Evolutionary conservation across 768 basidiomycete genomes (phyloP), one percentile per base, ranked within the genome.

Genomic region (Tylopilus subfusipes): DNA sequence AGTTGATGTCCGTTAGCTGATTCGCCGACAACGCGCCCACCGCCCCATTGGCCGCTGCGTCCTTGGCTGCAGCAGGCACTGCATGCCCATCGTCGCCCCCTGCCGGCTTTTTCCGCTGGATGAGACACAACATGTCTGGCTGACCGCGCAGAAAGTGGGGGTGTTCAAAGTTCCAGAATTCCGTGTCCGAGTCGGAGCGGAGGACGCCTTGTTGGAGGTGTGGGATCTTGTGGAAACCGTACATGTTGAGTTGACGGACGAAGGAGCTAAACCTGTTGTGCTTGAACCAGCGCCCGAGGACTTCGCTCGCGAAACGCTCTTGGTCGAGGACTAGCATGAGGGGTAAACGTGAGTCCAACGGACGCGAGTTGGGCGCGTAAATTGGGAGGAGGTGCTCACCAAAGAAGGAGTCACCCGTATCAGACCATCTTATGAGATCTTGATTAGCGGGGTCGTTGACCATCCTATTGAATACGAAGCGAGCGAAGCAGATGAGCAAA

Each of bases 231-330:
- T 93, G 91, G 72, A 95, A 96, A 25, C 92, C 93, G 65, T 94
- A 96, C 90, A 95, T 95, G 78, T 96, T 95, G 59, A 95, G 80
- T 68, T 96, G 93, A 60, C 94, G 85, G 50, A 95, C 92, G 68
- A 97, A 96, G 65, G 89, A 91, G 13, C 90, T 92, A 72, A 97
- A 98, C 69, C 96, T 97, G 56, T 88, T 85, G 74, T 98, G 97
- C 70, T 99, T 99, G 84, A 98, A 99, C 85, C 89, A 98, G 40
- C 85, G 82, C 4, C 92, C 92, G 8, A 98, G 82, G 30, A 97
- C 83, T 70, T 96, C 89, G 36, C 84, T 83, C 2, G 92, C 89
- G 68, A 98, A 91, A 27, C 85, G 85, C 68, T 96, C 93, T 63
- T 91, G 89, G 70, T 96, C 91, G 34, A 92, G 83, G 27, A 98